These are phyloP conservation scores for Glycine soja DNA, from an alignment of 306 rosid genomes.

Conservation along the genomic window DNA sequence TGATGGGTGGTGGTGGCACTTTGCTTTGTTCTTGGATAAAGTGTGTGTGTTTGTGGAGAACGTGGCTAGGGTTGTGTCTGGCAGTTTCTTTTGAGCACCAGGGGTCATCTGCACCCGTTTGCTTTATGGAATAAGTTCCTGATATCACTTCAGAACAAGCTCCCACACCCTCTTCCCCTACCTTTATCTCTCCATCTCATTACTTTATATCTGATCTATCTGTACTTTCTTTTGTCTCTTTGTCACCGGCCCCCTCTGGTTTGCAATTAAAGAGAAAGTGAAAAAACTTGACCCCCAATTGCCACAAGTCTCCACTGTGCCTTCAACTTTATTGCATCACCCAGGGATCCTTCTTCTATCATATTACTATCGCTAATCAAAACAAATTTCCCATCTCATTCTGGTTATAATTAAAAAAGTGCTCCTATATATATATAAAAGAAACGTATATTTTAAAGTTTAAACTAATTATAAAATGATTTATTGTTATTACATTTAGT, in stretches of 20 bases:
- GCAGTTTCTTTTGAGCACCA: slow-evolving; percentile 47
- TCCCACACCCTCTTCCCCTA: background rate
- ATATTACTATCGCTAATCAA: background rate
- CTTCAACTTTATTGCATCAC: slow-evolving; percentile 18
- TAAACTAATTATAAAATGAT: no score
- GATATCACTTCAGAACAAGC: slow-evolving; percentile 29
- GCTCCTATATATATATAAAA: no score
- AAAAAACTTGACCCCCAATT: background rate
- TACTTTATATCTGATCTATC: slow-evolving; percentile 37
- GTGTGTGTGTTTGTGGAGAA: slow-evolving; percentile 23
- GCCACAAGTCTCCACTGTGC: background rate
- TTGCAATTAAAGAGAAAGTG: slow-evolving; percentile 44
- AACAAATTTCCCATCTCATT: background rate
- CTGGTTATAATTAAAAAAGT: no score
- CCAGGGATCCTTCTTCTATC: background rate
- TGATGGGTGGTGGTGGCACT: no score
- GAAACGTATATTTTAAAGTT: no score
- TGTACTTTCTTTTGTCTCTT: slow-evolving; percentile 66
- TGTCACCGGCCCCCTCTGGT: slow-evolving; percentile 34
- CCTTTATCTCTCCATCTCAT: slow-evolving; percentile 39
- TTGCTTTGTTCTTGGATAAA: no score
- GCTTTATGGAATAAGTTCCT: slow-evolving; percentile 38
- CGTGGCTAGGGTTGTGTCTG: slow-evolving; percentile 65
- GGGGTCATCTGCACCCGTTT: slow-evolving; percentile 4
- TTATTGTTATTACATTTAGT: no score